phyloP scores from a whole-genome alignment of 78 protist genomes.

The Dictyostelium discoideum region DNA sequence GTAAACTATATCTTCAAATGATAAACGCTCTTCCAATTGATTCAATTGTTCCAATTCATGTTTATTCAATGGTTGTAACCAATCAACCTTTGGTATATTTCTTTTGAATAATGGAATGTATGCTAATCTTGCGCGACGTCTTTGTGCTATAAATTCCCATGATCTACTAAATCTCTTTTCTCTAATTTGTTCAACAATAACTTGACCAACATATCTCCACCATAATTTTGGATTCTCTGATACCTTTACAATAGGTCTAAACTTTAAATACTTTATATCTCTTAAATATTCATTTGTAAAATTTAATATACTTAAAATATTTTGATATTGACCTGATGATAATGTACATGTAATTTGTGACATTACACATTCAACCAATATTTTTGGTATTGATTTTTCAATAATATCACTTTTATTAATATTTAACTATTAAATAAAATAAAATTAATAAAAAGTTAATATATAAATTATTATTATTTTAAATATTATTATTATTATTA shows the following conservation, averaged over 20 bases:
- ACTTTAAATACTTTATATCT: slow-evolving; percentile 71
- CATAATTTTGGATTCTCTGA: slow-evolving; percentile 31
- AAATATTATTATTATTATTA: not conserved
- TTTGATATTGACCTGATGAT: slow-evolving; percentile 46
- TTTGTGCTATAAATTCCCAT: slow-evolving; percentile 33
- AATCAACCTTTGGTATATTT: slow-evolving; percentile 27
- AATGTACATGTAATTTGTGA: slow-evolving; percentile 64
- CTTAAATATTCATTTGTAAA: slow-evolving; percentile 67
- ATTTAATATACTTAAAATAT: slow-evolving; percentile 33
- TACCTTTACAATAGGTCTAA: slow-evolving; percentile 46
- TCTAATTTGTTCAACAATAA: slow-evolving; percentile 26
- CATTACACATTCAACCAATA: slow-evolving; percentile 56
- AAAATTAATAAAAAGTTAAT: not conserved
- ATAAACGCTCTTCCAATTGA: slow-evolving; percentile 41
- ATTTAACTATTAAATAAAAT: not conserved
- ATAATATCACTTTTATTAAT: slow-evolving; percentile 65
- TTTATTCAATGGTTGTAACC: slow-evolving; percentile 53
- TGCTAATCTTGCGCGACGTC: slow-evolving; percentile 37
- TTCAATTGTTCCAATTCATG: slow-evolving; percentile 4
- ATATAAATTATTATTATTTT: not conserved
- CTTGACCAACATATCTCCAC: slow-evolving; percentile 79
- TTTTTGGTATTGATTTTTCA: slow-evolving; percentile 64
- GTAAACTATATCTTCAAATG: slow-evolving; percentile 76
- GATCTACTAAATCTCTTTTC: slow-evolving; percentile 19
- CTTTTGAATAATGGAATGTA: slow-evolving; percentile 68